A percentile compares a stretch with the other conserved stretches of the same genome.
Evolutionary conservation across 352 stramenopile species (phyloP).

Genomic region (Globisporangium spiculum): DNA sequence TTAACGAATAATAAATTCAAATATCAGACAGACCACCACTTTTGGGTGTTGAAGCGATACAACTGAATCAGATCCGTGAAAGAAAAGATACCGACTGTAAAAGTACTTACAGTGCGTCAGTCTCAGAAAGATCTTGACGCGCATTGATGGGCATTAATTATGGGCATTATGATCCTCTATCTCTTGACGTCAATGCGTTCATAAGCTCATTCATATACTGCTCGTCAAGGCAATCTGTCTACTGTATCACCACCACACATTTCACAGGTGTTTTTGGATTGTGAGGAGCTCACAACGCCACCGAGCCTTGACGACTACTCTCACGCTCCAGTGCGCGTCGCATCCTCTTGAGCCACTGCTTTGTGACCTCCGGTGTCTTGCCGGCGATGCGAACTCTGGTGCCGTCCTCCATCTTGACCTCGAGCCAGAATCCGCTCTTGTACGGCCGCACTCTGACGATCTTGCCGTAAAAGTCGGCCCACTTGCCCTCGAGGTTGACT

Average conservation of each 20-base stretch:
- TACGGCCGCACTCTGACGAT: slow-evolving; percentile 14
- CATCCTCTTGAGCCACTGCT: slow-evolving; percentile 14
- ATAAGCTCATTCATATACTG: background rate
- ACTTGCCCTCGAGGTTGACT: slow-evolving; percentile 42
- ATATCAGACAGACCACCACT: slow-evolving; percentile 2
- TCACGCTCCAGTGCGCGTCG: slow-evolving; percentile 6
- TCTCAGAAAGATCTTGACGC: background rate
- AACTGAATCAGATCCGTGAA: background rate
- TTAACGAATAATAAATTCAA: background rate
- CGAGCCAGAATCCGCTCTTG: slow-evolving; percentile 17
- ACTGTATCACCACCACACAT: too few species aligned
- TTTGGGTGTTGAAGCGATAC: background rate
- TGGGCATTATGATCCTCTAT: too few species aligned
- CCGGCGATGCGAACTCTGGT: slow-evolving; percentile 26
- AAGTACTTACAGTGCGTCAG: too few species aligned
- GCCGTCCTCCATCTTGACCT: slow-evolving; percentile 13
- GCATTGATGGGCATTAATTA: background rate
- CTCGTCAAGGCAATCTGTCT: background rate
- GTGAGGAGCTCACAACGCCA: background rate
- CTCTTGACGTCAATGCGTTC: too few species aligned
- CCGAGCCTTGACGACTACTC: background rate
- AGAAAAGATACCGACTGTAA: background rate
- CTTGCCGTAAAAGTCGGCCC: slow-evolving; percentile 31
- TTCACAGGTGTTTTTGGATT: too few species aligned
- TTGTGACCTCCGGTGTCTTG: slow-evolving; percentile 7